Base-by-base conservation (phyloP, 2,329 filamentous ascomycete genomes). In the Lecanicillium sp. region DNA sequence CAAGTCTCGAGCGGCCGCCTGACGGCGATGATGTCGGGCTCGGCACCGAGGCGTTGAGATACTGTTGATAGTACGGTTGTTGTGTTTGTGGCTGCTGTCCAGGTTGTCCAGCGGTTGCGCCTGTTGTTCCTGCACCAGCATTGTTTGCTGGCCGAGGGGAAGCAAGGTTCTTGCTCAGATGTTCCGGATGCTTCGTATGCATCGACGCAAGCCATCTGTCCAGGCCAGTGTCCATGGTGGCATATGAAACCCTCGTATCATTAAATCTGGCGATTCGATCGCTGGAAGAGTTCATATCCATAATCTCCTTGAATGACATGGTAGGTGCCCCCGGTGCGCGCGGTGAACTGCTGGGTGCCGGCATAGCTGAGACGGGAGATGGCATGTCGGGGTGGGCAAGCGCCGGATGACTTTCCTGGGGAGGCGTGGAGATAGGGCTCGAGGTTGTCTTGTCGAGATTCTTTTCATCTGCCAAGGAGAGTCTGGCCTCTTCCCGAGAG, bases 191-290 rank as follows among this genome's bases (percentile, higher is more conserved):
- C 44, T 68, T 59, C 5, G 53, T 49, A 40, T 66, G 61, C 46
- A 77, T 54, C n/a, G 58, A 50, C 2, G 49, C 40, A 17, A 81
- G 59, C 78, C 77, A 81, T 25, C 65, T 59, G 3, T 62, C 68
- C n/a, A 97, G 65, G 2, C 89, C 87, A 5, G 84, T 84, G 43
- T 95, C 79, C 55, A 83, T 78, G 11, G 64, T 59, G 1, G 83
- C 80, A 57, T 88, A 87, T 33, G 84, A 74, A 13, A 75, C 65
- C 32, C 87, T 76, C 0, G 84, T 83, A 42, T 82, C 75, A 42
- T 86, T 76, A 56, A 85, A 94, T 12, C 79, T 81, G 31, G 72
- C 67, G 43, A 92, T 84, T 15, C 88, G 79, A 47, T 92, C 81
- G 12, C 70, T 59, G 0, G 79, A 60, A 2, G 74, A 77, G 13